Evolutionary conservation across 106 monocot genomes (phyloP), one percentile per base, ranked within the genome.

Genomic region (Gastrodia elata): DNA sequence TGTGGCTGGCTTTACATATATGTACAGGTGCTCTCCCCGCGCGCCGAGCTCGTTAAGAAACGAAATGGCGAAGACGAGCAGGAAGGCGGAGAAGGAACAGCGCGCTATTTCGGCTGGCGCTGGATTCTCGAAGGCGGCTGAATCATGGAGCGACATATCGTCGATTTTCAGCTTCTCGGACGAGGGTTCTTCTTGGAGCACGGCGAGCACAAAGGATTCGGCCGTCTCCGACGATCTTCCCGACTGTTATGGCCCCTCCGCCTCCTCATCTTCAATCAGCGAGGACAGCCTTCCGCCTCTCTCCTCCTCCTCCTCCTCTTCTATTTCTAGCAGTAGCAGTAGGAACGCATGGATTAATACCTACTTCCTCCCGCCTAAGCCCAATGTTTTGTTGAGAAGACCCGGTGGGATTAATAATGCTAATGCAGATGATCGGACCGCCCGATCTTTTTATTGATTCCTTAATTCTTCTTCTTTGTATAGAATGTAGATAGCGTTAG

Each of bases 131-230:
- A 1, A 59, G 38, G 43, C 43, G 39, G 49, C 39, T 3, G 86
- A 86, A 76, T 80, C 83, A 14, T 83, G 72, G 2, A 82, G 82
- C 32, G 88, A 83, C 30, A 65, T 41, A 38, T 83, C 83, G 1
- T 85, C 85, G 2, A 40, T 83, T 20, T 56, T 84, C 68, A 81
- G 85, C 52, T 68, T 39, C 48, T 84, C 84, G 0, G 88, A 88
- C 35, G 88, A 82, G 69, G 75, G 83, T 26, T 89, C 88, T 30
- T 85, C 85, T 0, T 83, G 75, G 56, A 85, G 83, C 61, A 83
- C 85, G 0, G 85, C 83, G 65, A 83, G 89, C 76, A 79, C 81
- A 2, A 73, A 83, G 49, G 78, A 83, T 65, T 89, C 89, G 2
- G 81, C 76, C 59, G 81, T 80, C 80, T 78, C 88, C 0, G 85